phyloP scores from a whole-genome alignment of 2,329 filamentous ascomycete genomes.

The Cordyceps tenuipes region DNA sequence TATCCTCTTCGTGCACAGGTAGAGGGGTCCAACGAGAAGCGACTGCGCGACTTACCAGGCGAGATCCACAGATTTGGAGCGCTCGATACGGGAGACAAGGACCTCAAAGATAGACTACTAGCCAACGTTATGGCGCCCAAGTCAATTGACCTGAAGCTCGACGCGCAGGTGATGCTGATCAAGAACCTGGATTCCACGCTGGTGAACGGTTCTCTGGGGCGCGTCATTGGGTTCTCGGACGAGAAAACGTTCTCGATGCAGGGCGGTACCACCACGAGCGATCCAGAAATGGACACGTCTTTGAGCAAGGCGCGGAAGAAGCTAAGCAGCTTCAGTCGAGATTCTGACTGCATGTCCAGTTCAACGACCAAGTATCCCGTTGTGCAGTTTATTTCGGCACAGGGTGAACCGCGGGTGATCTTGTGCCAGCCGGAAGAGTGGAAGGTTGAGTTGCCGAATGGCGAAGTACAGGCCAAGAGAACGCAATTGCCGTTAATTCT shows the following conservation, averaged over 20 bases:
- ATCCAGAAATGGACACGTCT: constrained; percentile 31
- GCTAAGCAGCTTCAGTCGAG: constrained; percentile 42
- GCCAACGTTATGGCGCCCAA: constrained; percentile 90
- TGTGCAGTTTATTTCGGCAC: constrained; percentile 70
- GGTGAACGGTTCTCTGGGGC: constrained; percentile 90
- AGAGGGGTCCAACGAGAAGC: constrained; percentile 70
- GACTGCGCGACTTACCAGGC: constrained; percentile 66
- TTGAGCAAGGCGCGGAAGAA: constrained; percentile 47
- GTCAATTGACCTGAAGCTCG: constrained; percentile 71
- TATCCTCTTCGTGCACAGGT: constrained; percentile 90
- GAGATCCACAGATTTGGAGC: constrained; percentile 62
- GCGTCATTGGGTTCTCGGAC: constrained; percentile 48
- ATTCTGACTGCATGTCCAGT: constrained; percentile 35
- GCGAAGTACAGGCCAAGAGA: constrained; percentile 84
- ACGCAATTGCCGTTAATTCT: constrained; percentile 80
- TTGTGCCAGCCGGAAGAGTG: constrained; percentile 83
- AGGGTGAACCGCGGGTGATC: constrained; percentile 57
- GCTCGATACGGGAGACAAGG: constrained; percentile 64
- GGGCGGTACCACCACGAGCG: constrained; percentile 34
- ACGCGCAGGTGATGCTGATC: constrained; percentile 98
- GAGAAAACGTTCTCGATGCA: constrained; percentile 31
- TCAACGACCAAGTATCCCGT: constrained; percentile 60
- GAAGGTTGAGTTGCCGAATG: constrained; percentile 96
- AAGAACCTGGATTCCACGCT: constrained; percentile 94
- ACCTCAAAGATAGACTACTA: constrained; percentile 67